Conservation (phyloP, 768 basidiomycete genomes). For the Mycena sanguinolenta region DNA sequence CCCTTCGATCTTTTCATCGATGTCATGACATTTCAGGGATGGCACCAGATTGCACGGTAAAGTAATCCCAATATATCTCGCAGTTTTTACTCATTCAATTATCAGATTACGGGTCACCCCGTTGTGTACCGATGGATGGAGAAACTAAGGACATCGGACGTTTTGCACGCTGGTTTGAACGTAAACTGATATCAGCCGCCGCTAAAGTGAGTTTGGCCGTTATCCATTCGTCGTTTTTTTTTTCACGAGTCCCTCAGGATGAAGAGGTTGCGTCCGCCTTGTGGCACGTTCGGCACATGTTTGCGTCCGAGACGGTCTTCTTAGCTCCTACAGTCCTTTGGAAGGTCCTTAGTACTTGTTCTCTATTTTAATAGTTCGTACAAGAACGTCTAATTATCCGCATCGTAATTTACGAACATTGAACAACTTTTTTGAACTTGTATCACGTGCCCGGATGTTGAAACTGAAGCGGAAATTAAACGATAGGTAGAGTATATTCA, state of each 20-base stretch:
- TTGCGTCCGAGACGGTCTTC: slow-evolving; percentile 13
- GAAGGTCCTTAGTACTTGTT: slow-evolving; percentile 19
- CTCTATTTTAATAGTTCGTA: background rate
- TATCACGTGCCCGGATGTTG: too few species aligned
- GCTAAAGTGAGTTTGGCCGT: background rate
- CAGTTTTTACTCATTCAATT: background rate
- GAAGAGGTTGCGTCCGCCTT: slow-evolving; percentile 26
- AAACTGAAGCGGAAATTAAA: too few species aligned
- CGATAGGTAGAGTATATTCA: too few species aligned
- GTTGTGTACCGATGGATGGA: background rate
- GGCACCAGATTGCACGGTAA: slow-evolving; percentile 31
- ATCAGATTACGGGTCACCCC: background rate
- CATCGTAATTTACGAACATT: too few species aligned
- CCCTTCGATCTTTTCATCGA: background rate
- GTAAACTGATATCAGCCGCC: background rate
- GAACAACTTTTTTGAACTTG: too few species aligned
- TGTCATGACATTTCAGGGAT: slow-evolving; percentile 5
- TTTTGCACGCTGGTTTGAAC: background rate
- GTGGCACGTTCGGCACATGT: slow-evolving; percentile 30
- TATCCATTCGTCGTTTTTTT: background rate
- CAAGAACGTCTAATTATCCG: background rate
- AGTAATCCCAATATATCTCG: background rate
- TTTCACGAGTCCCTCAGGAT: slow-evolving; percentile 9
- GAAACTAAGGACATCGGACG: background rate
- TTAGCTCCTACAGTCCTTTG: slow-evolving; percentile 24